phyloP scores from a whole-genome alignment of 83 land plant genomes.

The Isoetes engelmannii region DNA sequence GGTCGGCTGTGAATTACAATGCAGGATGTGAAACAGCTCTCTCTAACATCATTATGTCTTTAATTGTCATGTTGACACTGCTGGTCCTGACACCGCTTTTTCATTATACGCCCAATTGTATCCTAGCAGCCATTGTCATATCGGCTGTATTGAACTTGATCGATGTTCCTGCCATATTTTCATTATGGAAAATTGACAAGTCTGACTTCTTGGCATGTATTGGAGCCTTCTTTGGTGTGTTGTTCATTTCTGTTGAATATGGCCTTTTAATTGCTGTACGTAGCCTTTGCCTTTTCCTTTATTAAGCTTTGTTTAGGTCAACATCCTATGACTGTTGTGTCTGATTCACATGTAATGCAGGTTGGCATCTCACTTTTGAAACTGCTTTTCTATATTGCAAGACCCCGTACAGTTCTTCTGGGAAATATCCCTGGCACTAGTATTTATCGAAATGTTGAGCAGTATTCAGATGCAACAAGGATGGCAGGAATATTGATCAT shows the following conservation, averaged over 20 bases:
- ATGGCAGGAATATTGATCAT: slow-evolving; percentile 53
- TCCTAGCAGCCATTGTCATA: not conserved
- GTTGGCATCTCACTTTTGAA: slow-evolving; percentile 49
- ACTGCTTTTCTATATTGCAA: slow-evolving; percentile 41
- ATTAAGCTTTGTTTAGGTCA: too few species aligned
- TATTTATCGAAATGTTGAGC: slow-evolving; percentile 45
- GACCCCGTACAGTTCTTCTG: slow-evolving; percentile 58
- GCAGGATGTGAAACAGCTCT: slow-evolving; percentile 2
- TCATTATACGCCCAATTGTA: slow-evolving; percentile 7
- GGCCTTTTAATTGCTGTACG: slow-evolving; percentile 2
- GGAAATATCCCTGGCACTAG: slow-evolving; percentile 63
- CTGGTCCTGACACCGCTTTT: slow-evolving; percentile 8
- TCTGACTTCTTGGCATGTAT: slow-evolving; percentile 1
- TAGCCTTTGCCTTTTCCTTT: not conserved
- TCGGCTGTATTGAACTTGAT: not conserved
- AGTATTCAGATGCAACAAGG: slow-evolving; percentile 37
- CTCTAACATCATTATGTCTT: slow-evolving; percentile 1
- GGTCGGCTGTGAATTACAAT: slow-evolving; percentile 9
- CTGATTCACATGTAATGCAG: slow-evolving; percentile 19
- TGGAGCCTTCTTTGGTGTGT: not conserved
- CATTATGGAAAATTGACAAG: slow-evolving; percentile 1
- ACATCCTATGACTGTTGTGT: too few species aligned
- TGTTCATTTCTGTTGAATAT: not conserved
- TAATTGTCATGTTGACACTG: not conserved
- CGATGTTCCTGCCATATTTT: not conserved